Conservation (phyloP, 805 yeast genomes). For the Hanseniaspora occidentalis region DNA sequence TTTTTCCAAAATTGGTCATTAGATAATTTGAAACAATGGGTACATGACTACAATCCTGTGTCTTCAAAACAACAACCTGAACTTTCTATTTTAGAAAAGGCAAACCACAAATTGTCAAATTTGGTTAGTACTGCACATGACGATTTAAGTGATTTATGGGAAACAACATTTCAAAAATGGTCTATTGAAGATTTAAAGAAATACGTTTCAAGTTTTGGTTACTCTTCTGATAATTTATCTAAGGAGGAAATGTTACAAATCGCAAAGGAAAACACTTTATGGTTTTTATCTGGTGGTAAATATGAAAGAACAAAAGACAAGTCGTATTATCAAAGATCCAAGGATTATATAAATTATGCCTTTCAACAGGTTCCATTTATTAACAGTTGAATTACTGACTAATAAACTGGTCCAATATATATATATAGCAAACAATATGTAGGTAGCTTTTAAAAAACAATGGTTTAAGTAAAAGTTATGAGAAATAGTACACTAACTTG, state of each 20-base stretch:
- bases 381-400: background rate
- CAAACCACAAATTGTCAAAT: slow-evolving; percentile 10
- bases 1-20: slow-evolving; percentile 29
- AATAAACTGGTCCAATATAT: background rate
- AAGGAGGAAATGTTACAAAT: slow-evolving; percentile 25
- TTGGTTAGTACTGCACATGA: slow-evolving; percentile 4
- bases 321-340: background rate
- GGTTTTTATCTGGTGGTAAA: slow-evolving; percentile 25
- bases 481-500: background rate
- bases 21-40: slow-evolving; percentile 30
- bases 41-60: slow-evolving; percentile 20
- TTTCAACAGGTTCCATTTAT: slow-evolving; percentile 2
- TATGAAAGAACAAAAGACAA: slow-evolving; percentile 1
- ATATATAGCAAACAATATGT: too few species aligned
- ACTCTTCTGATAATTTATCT: slow-evolving; percentile 16
- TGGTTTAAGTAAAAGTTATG: too few species aligned
- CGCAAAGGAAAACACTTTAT: slow-evolving; percentile 31
- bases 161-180: slow-evolving; percentile 28
- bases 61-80: slow-evolving; percentile 16
- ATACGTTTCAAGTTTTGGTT: slow-evolving; percentile 33
- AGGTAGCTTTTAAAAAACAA: too few species aligned
- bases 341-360: background rate
- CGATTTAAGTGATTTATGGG: slow-evolving; percentile 13
- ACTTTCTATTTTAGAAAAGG: slow-evolving; percentile 16
- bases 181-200: slow-evolving; percentile 30